Evolutionary conservation across 2,329 filamentous ascomycete species (phyloP).

Genomic region (Apiospora pterosperma): DNA sequence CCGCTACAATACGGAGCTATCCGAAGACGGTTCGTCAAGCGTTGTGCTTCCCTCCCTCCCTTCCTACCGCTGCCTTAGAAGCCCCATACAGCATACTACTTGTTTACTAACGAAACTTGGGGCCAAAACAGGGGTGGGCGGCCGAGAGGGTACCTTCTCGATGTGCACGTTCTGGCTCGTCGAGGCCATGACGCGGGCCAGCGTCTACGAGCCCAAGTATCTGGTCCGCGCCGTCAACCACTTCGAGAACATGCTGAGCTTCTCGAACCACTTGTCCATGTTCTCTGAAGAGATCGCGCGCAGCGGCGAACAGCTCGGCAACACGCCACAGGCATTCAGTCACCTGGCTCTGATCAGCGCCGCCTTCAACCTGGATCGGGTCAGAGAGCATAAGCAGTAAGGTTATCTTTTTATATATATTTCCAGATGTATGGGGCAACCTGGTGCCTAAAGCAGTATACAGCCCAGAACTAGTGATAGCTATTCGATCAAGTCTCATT

Average conservation of each 20-base stretch:
- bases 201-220: slow-evolving; percentile 63
- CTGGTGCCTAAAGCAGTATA: neutral
- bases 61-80: neutral
- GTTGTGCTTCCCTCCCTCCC: no score
- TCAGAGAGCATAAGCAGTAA: slow-evolving; percentile 24
- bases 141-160: slow-evolving; percentile 38
- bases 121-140: neutral
- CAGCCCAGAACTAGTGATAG: neutral
- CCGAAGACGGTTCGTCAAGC: slow-evolving; percentile 62
- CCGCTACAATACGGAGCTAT: slow-evolving; percentile 66
- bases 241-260: slow-evolving; percentile 75
- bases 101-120: neutral
- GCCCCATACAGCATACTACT: no score
- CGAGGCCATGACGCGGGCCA: slow-evolving; percentile 70
- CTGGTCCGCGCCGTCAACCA: slow-evolving; percentile 60
- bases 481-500: neutral
- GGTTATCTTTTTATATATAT: neutral
- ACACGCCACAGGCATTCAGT: slow-evolving; percentile 76
- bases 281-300: slow-evolving; percentile 77
- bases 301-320: slow-evolving; percentile 73
- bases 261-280: slow-evolving; percentile 74
- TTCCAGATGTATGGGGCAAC: neutral
- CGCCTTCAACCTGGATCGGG: slow-evolving; percentile 70
- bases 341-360: slow-evolving; percentile 74
- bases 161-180: slow-evolving; percentile 86